A percentile compares a stretch with the other conserved stretches of the same genome.
Conservation (phyloP, 164 flowering plant genomes). For the Vitis riparia region DNA sequence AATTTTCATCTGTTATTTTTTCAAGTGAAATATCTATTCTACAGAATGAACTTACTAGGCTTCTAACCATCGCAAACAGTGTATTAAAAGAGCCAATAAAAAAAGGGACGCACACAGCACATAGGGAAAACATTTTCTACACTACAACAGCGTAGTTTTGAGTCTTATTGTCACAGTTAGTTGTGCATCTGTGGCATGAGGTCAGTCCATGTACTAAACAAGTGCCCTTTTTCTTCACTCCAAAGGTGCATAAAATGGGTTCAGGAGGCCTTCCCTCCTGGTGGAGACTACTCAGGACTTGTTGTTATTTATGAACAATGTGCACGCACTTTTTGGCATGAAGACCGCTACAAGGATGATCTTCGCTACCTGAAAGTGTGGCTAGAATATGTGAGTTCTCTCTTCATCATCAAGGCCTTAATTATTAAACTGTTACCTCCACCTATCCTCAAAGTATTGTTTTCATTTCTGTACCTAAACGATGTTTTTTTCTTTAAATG, state of each 20-base stretch:
- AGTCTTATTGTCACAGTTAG: too few species aligned
- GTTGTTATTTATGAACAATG: conserved; percentile 91
- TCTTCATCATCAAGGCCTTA: not conserved
- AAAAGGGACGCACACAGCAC: too few species aligned
- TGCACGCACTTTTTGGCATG: conserved; percentile 87
- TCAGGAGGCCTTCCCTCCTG: conserved; percentile 89
- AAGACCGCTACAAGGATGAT: conserved; percentile 76
- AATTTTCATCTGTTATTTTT: too few species aligned
- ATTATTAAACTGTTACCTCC: not conserved
- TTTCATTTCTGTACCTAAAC: not conserved
- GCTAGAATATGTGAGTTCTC: conserved; percentile 84
- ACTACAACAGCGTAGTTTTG: too few species aligned
- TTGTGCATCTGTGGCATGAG: too few species aligned
- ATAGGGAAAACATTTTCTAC: too few species aligned
- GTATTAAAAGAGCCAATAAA: too few species aligned
- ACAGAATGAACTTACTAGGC: too few species aligned
- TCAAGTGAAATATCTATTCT: too few species aligned
- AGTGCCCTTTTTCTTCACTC: not conserved
- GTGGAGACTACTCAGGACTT: conserved; percentile 85
- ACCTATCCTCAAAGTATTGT: not conserved
- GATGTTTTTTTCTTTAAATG: conserved; percentile 7
- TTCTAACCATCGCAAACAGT: too few species aligned
- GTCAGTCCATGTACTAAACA: too few species aligned
- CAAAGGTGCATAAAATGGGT: conserved; percentile 95
- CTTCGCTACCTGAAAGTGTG: conserved; percentile 89